Percentiles rank a stretch among this genome's conserved stretches.
Evolutionary conservation across 441 rosid genomes (phyloP).

Genomic region (Breynia disticha): DNA sequence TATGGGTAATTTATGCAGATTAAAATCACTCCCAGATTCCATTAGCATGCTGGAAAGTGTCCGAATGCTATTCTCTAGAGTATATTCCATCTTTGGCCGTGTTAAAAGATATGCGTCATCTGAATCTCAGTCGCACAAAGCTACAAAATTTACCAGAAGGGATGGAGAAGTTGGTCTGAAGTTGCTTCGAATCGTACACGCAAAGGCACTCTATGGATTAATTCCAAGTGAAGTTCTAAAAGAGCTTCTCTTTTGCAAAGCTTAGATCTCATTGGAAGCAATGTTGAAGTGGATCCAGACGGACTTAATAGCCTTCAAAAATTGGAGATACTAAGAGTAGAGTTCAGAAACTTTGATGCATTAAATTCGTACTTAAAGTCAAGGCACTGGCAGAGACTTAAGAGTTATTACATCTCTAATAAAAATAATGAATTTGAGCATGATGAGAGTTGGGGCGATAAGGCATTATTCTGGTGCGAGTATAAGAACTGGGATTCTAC

Average conservation of each 20-base stretch:
- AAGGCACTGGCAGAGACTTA: background rate
- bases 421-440: too few relatives aligned
- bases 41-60: background rate
- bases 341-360: background rate
- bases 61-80: background rate
- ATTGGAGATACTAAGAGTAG: background rate
- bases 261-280: background rate
- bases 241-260: background rate
- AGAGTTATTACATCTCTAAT: too few relatives aligned
- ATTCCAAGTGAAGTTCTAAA: background rate
- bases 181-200: background rate
- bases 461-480: too few relatives aligned
- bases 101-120: background rate
- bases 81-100: background rate
- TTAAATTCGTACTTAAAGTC: background rate
- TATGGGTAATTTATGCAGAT: background rate
- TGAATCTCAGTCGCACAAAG: too few relatives aligned
- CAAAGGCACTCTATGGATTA: background rate
- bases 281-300: background rate
- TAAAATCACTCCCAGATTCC: background rate
- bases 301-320: too few relatives aligned
- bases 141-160: background rate
- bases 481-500: too few relatives aligned
- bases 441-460: too few relatives aligned
- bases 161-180: background rate